Evolutionary conservation across 2,329 filamentous ascomycete species (phyloP), one percentile per base, ranked within the genome.

Genomic region (Colletotrichum sublineola): DNA sequence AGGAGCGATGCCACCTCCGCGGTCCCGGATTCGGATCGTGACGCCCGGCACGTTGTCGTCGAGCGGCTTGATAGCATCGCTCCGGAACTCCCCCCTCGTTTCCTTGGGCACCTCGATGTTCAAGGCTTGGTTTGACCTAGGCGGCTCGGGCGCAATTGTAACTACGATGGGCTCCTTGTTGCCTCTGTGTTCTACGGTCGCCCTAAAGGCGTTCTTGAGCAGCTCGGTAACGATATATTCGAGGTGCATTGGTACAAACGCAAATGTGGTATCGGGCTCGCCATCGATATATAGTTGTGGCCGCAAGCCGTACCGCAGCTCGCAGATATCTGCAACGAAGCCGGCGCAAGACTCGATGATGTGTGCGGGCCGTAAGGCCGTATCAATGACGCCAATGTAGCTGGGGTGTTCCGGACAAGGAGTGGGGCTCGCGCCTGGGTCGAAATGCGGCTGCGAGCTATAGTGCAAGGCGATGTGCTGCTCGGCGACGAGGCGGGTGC

Each of bases 201-300:
- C 96, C 55, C 96, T 91, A 84, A 98, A 99, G 1, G 95, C 94
- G 79, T 99, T 99, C 82, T 99, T 99, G 71, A 99, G 88, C 1
- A 99, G 88, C 82, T 99, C 96, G 0, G 96, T 99, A 75, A 98
- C 90, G 75, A 99, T 98, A 81, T 99, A 99, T 82, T 98, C 96
- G 33, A 99, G 88, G 81, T 99, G 96, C 80, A 97, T 96, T 18
- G 96, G 96, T 11, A 99, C 92, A 78, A 97, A 96, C 29, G 96
- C 95, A 79, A 99, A 97, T 0, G 91, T 92, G n/a, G 95, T 94
- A 63, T 93, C 91, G 0, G 93, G 91, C 80, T 97, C 92, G 75
- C 96, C 96, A 75, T 95, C 93, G 77, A 99, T 92, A 58, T 92
- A 84, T 77, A 97, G 88, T 2, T 87, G 88, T 0, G 96, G 96